Evolutionary conservation across 129 eudicot genomes (phyloP).

Genomic region (Heracleum sosnowskyi): DNA sequence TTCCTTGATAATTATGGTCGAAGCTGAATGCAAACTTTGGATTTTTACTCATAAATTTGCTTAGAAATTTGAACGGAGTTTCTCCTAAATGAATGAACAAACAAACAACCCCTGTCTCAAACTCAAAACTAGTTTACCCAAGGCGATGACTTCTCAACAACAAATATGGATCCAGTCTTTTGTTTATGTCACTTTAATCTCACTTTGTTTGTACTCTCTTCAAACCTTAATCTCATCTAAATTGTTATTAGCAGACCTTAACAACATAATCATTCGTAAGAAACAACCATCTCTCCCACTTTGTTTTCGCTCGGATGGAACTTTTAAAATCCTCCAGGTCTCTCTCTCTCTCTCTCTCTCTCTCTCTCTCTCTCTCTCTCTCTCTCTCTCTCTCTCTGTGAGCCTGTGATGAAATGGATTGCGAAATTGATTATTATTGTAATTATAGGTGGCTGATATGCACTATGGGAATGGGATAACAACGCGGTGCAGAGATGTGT

Average conservation of each 20-base stretch:
- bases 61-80: too few relatives aligned
- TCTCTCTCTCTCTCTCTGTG: not conserved
- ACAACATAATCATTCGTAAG: not conserved
- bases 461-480: constrained; percentile 81
- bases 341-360: not conserved
- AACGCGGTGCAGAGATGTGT: constrained; percentile 79
- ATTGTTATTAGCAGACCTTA: not conserved
- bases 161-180: not conserved
- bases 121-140: not conserved
- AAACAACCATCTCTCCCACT: not conserved
- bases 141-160: not conserved
- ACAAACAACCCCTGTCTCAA: not conserved
- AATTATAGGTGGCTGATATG: constrained; percentile 88
- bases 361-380: not conserved
- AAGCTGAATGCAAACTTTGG: too few relatives aligned
- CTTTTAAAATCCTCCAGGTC: not conserved
- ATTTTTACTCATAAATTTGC: too few relatives aligned
- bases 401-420: not conserved
- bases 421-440: not conserved
- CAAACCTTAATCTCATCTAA: not conserved
- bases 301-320: not conserved
- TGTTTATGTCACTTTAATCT: not conserved
- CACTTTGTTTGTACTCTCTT: not conserved
- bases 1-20: too few relatives aligned
- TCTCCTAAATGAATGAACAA: not conserved